Conservation (phyloP, 2,329 filamentous ascomycete species). For the Coniochaeta sp. region DNA sequence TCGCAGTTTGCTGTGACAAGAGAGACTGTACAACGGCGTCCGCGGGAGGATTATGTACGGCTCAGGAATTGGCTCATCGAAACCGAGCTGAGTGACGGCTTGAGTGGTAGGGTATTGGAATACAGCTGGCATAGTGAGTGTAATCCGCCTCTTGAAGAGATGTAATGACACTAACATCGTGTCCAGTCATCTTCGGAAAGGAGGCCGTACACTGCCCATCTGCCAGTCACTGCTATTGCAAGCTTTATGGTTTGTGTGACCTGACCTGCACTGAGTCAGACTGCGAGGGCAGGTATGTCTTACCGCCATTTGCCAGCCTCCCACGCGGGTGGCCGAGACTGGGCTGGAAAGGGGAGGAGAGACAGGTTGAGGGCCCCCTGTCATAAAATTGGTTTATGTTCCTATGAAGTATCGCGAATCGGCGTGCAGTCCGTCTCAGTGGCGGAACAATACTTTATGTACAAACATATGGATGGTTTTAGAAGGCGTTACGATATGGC, state of each 20-base stretch:
- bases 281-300: conserved; percentile 50
- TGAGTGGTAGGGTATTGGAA: conserved; percentile 54
- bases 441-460: no score
- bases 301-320: conserved; percentile 50
- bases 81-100: conserved; percentile 43
- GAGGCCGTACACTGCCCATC: conserved; percentile 52
- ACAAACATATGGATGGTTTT: no score
- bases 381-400: neutral
- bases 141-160: neutral
- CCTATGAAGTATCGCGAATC: no score
- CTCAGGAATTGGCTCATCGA: conserved; percentile 54
- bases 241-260: conserved; percentile 55
- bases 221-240: conserved; percentile 58
- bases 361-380: conserved; percentile 11
- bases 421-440: no score
- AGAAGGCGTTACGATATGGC: no score
- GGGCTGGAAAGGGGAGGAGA: conserved; percentile 40
- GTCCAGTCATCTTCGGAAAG: conserved; percentile 50
- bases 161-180: neutral
- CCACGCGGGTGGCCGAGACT: conserved; percentile 55
- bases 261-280: conserved; percentile 31
- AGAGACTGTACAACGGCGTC: conserved; percentile 39
- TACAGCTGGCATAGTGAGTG: conserved; percentile 59
- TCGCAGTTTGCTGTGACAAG: conserved; percentile 57
- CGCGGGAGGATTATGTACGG: conserved; percentile 44